Conservation (phyloP, 106 monocot genomes). For the Vanilla planifolia region DNA sequence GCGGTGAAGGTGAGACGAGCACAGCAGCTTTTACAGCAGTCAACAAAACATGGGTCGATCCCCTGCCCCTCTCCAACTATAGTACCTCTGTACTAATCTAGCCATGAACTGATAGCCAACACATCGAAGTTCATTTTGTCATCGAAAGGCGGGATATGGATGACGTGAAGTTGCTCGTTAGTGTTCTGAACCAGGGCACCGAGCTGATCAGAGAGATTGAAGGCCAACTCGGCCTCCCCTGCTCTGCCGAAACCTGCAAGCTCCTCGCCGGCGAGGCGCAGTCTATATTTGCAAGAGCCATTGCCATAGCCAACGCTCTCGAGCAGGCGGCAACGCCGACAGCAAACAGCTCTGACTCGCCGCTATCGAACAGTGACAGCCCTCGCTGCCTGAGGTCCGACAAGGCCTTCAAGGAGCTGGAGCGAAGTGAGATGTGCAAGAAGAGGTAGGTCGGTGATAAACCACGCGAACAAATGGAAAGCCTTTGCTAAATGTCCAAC, state of each 20-base stretch:
- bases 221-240: not conserved
- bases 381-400: not conserved
- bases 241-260: not conserved
- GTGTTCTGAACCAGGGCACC: not conserved
- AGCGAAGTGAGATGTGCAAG: constrained; percentile 10
- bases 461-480: not conserved
- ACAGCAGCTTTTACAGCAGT: too few relatives aligned
- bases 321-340: not conserved
- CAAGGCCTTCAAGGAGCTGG: not conserved
- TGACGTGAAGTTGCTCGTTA: not conserved
- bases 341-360: too few relatives aligned
- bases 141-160: not conserved
- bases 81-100: not conserved
- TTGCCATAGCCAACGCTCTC: not conserved
- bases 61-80: not conserved
- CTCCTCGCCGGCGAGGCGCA: not conserved
- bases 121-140: not conserved
- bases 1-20: too few relatives aligned
- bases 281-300: not conserved
- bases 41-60: not conserved
- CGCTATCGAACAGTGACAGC: not conserved
- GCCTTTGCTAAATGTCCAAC: not conserved
- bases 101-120: not conserved
- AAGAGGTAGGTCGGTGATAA: not conserved
- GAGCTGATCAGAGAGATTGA: not conserved